phyloP scores from a whole-genome alignment of 2,329 filamentous ascomycete genomes.

The Lojkania enalia region DNA sequence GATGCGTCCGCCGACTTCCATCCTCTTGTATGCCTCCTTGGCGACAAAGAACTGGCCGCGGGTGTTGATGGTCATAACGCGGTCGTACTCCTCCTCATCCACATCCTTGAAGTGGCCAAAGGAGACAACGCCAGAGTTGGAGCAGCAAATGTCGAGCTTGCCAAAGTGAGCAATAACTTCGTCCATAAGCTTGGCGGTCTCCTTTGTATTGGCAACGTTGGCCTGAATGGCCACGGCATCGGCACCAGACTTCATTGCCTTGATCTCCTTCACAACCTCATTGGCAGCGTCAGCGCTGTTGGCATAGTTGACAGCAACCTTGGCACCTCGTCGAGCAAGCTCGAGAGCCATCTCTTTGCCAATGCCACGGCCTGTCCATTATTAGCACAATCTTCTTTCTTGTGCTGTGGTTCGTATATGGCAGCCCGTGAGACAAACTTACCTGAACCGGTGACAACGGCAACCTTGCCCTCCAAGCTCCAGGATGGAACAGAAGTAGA shows the following conservation, averaged over 20 bases:
- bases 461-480: slow-evolving; percentile 58
- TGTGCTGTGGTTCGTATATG: too few species aligned
- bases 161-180: slow-evolving; percentile 66
- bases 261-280: slow-evolving; percentile 67
- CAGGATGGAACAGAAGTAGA: slow-evolving; percentile 50
- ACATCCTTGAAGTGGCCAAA: slow-evolving; percentile 59
- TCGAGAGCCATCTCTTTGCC: slow-evolving; percentile 68
- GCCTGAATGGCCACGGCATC: slow-evolving; percentile 68
- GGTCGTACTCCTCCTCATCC: slow-evolving; percentile 59
- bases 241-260: slow-evolving; percentile 61
- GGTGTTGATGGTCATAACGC: slow-evolving; percentile 64
- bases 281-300: slow-evolving; percentile 67
- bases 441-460: slow-evolving; percentile 58
- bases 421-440: too few species aligned
- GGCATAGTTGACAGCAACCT: slow-evolving; percentile 69
- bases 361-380: slow-evolving; percentile 61
- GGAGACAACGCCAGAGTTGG: slow-evolving; percentile 64
- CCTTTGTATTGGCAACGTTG: slow-evolving; percentile 65
- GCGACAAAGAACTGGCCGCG: slow-evolving; percentile 67
- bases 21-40: slow-evolving; percentile 58
- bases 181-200: slow-evolving; percentile 67
- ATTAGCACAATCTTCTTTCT: slow-evolving; percentile 30
- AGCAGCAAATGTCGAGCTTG: slow-evolving; percentile 70
- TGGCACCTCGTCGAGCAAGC: slow-evolving; percentile 66
- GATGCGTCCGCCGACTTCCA: slow-evolving; percentile 56